Percentiles rank a stretch among this genome's conserved stretches.
These are phyloP conservation scores for Phialophora chinensis DNA, from an alignment of 2,329 filamentous ascomycete genomes.

Conservation along the genomic window DNA sequence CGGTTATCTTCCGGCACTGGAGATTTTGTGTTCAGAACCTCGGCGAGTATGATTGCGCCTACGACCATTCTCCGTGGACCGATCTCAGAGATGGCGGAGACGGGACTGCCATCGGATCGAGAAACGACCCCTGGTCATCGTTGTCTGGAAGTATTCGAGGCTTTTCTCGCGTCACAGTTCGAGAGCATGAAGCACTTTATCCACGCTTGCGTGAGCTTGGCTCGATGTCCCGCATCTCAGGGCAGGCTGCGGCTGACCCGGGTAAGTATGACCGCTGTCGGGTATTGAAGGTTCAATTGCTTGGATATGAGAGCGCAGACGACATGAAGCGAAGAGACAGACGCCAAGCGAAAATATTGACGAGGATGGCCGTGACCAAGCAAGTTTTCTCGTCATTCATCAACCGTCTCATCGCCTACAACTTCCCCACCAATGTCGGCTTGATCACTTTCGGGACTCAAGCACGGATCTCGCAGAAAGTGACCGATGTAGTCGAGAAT, in stretches of 20 bases:
- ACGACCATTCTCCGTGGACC: constrained; percentile 5
- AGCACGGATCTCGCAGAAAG: constrained; percentile 39
- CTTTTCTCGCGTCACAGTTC: not conserved
- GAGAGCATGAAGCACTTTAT: not conserved
- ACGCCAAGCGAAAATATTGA: constrained; percentile 15
- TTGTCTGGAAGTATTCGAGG: not conserved
- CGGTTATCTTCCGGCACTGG: constrained; percentile 42
- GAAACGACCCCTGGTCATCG: not conserved
- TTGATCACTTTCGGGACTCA: constrained; percentile 45
- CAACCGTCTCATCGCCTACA: constrained; percentile 48
- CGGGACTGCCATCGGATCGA: not conserved
- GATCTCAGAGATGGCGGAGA: constrained; percentile 5
- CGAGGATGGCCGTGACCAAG: constrained; percentile 46
- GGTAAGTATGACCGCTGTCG: not conserved
- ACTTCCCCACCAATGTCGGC: constrained; percentile 46
- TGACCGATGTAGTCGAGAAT: constrained; percentile 47
- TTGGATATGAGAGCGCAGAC: constrained; percentile 26
- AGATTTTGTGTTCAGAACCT: constrained; percentile 16
- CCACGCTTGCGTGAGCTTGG: not conserved
- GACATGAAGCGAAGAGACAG: constrained; percentile 1
- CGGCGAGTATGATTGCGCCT: not conserved
- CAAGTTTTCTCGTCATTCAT: constrained; percentile 48
- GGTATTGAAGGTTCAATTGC: constrained; percentile 36
- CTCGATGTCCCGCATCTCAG: not conserved
- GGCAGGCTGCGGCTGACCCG: not conserved